Evolutionary conservation across 768 basidiomycete genomes (phyloP).

Genomic region (Chalciporus chontae): DNA sequence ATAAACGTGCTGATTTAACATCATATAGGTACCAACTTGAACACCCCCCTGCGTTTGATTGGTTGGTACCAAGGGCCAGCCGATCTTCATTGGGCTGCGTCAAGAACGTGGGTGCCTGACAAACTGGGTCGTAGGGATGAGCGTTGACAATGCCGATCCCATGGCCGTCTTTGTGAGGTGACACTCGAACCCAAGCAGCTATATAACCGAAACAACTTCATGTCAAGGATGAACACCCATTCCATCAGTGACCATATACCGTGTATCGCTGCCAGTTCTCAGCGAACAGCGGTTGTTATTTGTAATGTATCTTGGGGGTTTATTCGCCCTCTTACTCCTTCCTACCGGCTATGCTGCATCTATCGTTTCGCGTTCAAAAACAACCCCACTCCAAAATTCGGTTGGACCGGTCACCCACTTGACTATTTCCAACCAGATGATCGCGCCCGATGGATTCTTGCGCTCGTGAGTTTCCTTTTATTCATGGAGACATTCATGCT

Average conservation of each 20-base stretch:
- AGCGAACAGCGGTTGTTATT: not conserved
- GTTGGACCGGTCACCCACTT: slow-evolving; percentile 27
- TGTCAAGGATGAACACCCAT: not conserved
- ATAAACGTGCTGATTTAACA: too few species aligned
- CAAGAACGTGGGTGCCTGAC: not conserved
- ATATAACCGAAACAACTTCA: not conserved
- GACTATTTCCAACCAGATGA: slow-evolving; percentile 36
- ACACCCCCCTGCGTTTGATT: too few species aligned
- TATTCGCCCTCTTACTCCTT: slow-evolving; percentile 5
- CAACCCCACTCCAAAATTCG: not conserved
- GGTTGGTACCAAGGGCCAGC: too few species aligned
- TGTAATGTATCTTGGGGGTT: slow-evolving; percentile 11
- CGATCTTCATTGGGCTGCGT: too few species aligned
- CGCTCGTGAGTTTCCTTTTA: slow-evolving; percentile 34
- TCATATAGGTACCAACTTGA: too few species aligned
- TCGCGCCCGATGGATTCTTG: slow-evolving; percentile 49
- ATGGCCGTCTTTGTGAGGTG: not conserved
- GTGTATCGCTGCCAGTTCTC: not conserved
- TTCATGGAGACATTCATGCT: not conserved
- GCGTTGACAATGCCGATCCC: not conserved
- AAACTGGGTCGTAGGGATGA: not conserved
- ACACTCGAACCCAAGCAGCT: not conserved
- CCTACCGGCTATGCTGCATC: slow-evolving; percentile 14
- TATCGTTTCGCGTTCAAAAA: slow-evolving; percentile 14
- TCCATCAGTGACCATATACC: not conserved